Conservation (phyloP, 768 basidiomycete genomes). For the Mycena leptocephala region DNA sequence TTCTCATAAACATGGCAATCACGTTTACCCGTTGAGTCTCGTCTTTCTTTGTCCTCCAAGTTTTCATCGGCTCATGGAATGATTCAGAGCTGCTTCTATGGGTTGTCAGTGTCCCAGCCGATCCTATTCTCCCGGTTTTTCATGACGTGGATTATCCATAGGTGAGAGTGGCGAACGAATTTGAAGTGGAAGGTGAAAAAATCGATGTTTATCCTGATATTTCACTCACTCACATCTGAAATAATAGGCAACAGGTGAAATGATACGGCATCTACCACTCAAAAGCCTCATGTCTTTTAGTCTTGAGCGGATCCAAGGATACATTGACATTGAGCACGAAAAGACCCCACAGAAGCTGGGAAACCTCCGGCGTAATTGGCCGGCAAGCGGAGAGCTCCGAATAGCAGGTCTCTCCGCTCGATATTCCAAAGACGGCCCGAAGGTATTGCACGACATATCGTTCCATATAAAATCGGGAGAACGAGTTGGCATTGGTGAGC, state of each 20-base stretch:
- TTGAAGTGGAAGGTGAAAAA: constrained; percentile 11
- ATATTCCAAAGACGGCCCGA: constrained; percentile 47
- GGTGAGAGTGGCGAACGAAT: neutral
- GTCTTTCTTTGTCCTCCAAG: neutral
- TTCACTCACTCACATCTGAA: constrained; percentile 34
- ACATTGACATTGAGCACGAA: constrained; percentile 62
- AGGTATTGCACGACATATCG: constrained; percentile 33
- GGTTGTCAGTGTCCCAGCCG: constrained; percentile 29
- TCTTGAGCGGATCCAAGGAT: constrained; percentile 40
- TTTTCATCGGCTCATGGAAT: neutral
- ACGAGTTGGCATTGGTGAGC: constrained; percentile 58
- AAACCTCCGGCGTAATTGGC: constrained; percentile 67
- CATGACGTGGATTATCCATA: neutral
- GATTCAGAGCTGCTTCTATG: constrained; percentile 42
- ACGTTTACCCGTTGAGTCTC: constrained; percentile 52
- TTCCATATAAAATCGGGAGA: constrained; percentile 63
- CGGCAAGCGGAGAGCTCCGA: constrained; percentile 59
- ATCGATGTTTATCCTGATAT: neutral
- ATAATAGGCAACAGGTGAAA: constrained; percentile 31
- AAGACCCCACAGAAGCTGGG: constrained; percentile 45
- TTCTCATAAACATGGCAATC: constrained; percentile 59
- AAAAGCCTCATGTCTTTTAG: neutral
- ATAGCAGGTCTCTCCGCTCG: constrained; percentile 59
- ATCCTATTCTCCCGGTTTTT: neutral
- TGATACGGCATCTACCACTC: constrained; percentile 17